Evolutionary conservation across 371 early-diverging fungal genomes (phyloP).

Genomic region (Blastocladiella emersonii): DNA sequence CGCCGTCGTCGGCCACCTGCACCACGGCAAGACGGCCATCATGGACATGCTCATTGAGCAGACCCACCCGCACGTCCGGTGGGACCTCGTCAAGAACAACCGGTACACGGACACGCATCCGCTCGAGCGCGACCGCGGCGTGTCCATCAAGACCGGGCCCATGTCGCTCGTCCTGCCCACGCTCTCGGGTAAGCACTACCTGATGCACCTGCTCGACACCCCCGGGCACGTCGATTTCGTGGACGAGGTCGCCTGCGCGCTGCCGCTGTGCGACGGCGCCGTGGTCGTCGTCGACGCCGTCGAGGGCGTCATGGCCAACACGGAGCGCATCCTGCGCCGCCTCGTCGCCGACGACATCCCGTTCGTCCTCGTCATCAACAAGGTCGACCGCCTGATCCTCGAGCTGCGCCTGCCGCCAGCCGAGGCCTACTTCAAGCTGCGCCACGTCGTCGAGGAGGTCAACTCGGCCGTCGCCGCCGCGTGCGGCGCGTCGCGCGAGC

Average conservation of each 20-base stretch:
- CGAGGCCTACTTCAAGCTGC: constrained; percentile 92
- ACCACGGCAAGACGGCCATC: constrained; percentile 92
- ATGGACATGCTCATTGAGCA: constrained; percentile 81
- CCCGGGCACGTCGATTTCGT: constrained; percentile 91
- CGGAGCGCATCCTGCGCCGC: constrained; percentile 75
- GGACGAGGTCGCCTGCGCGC: constrained; percentile 80
- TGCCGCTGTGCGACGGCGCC: constrained; percentile 81
- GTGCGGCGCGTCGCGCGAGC: background rate
- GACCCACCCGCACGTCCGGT: constrained; percentile 47
- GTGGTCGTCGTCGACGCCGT: constrained; percentile 91
- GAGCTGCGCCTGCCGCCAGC: constrained; percentile 90
- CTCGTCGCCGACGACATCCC: constrained; percentile 64
- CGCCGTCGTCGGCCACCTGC: constrained; percentile 85
- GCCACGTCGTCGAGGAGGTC: constrained; percentile 89
- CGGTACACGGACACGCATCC: constrained; percentile 87
- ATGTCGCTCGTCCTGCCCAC: constrained; percentile 78
- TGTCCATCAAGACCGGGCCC: constrained; percentile 87
- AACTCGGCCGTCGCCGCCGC: constrained; percentile 50
- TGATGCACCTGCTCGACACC: constrained; percentile 84
- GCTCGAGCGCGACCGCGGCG: constrained; percentile 77
- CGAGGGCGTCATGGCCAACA: constrained; percentile 92
- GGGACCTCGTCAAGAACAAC: constrained; percentile 26
- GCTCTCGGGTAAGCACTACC: constrained; percentile 68
- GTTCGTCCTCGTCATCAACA: constrained; percentile 82
- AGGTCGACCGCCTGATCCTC: constrained; percentile 88